Conservation (phyloP, 1,139 yeast species). For the Taphrina pruni region DNA sequence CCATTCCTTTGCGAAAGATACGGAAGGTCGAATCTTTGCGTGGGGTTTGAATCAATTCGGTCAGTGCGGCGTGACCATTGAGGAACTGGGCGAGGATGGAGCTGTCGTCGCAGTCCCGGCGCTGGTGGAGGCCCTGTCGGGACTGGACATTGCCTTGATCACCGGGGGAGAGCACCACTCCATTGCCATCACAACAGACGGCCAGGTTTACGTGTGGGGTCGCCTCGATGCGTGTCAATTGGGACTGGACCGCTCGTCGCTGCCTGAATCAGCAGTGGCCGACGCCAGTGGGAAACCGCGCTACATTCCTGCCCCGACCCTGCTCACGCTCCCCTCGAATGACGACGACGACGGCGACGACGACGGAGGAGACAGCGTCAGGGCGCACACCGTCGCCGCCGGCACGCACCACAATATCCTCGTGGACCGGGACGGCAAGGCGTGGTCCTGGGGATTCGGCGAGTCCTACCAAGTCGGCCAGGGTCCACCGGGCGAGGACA, state of each 20-base stretch:
- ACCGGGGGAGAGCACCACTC: slow-evolving; percentile 97
- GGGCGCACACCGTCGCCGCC: slow-evolving; percentile 68
- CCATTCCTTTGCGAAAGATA: slow-evolving; percentile 90
- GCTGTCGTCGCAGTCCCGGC: slow-evolving; percentile 77
- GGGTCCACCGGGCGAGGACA: slow-evolving; percentile 89
- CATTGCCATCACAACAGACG: slow-evolving; percentile 70
- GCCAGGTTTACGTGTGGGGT: slow-evolving; percentile 83
- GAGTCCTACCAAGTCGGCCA: slow-evolving; percentile 95
- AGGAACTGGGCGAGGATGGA: slow-evolving; percentile 74
- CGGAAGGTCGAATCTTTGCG: slow-evolving; percentile 69
- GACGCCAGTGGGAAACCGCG: slow-evolving; percentile 83
- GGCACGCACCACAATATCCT: slow-evolving; percentile 96
- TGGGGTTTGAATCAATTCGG: slow-evolving; percentile 99
- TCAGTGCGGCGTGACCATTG: slow-evolving; percentile 78
- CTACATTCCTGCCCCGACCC: slow-evolving; percentile 84
- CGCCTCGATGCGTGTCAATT: slow-evolving; percentile 91
- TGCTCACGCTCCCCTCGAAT: slow-evolving; percentile 48
- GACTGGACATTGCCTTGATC: slow-evolving; percentile 64
- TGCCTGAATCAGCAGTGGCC: slow-evolving; percentile 70
- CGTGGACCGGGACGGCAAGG: slow-evolving; percentile 76
- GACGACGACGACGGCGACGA: too few relatives aligned
- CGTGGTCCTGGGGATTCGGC: slow-evolving; percentile 96
- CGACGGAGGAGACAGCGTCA: slow-evolving; percentile 56
- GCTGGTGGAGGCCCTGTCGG: slow-evolving; percentile 64
- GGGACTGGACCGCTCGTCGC: slow-evolving; percentile 71